Evolutionary conservation across 768 basidiomycete genomes (phyloP).

Genomic region (Suillus alpinus): DNA sequence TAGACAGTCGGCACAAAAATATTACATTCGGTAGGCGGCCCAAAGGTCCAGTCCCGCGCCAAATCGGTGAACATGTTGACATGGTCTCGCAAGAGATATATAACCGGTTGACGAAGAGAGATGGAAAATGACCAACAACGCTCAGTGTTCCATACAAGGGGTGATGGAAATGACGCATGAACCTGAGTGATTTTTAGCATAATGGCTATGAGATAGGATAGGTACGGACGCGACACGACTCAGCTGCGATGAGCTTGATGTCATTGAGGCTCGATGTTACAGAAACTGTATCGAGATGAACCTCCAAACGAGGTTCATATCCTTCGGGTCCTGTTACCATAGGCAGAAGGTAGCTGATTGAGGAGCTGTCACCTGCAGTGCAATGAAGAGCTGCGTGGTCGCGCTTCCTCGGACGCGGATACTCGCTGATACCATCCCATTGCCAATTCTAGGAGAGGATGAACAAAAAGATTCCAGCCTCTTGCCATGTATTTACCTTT

Average conservation of each 20-base stretch:
- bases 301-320: constrained; percentile 75
- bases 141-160: constrained; percentile 77
- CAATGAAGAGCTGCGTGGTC: constrained; percentile 74
- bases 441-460: constrained; percentile 72
- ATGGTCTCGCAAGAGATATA: constrained; percentile 88
- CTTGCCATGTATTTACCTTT: constrained; percentile 51
- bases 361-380: constrained; percentile 75
- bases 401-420: constrained; percentile 52
- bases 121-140: constrained; percentile 80
- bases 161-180: constrained; percentile 72
- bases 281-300: constrained; percentile 76
- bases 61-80: constrained; percentile 93
- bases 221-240: constrained; percentile 68
- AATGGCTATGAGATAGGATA: neutral
- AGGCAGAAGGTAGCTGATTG: constrained; percentile 81
- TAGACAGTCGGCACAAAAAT: constrained; percentile 87
- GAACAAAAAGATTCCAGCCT: neutral
- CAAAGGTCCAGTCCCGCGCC: constrained; percentile 88
- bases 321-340: constrained; percentile 73
- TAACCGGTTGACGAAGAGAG: constrained; percentile 64
- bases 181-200: constrained; percentile 39
- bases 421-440: constrained; percentile 66
- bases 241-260: constrained; percentile 70
- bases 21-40: constrained; percentile 75
- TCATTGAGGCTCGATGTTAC: constrained; percentile 88